A percentile compares a stretch with the other conserved stretches of the same genome.
These are phyloP conservation scores for Trapa incisa DNA, from an alignment of 345 rosid genomes.

Conservation along the genomic window DNA sequence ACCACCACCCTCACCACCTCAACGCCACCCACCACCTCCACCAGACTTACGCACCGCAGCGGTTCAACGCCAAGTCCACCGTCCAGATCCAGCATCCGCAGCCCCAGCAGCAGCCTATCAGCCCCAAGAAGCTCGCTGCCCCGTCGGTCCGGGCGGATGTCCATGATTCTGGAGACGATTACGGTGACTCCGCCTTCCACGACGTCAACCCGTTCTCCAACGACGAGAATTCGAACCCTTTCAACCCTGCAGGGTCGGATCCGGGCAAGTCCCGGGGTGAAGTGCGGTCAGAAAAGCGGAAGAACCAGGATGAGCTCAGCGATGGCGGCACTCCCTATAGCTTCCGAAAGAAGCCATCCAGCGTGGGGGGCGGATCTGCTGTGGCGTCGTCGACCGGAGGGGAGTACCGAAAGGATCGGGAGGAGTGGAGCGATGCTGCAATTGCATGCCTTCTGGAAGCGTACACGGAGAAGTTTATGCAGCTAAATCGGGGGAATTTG, in stretches of 20 bases:
- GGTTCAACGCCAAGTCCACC: slow-evolving; percentile 23
- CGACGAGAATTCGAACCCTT: slow-evolving; percentile 25
- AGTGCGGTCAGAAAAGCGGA: slow-evolving; percentile 43
- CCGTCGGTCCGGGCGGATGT: slow-evolving; percentile 20
- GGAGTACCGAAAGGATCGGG: slow-evolving; percentile 75
- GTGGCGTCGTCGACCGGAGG: slow-evolving; percentile 12
- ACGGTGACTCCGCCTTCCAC: slow-evolving; percentile 41
- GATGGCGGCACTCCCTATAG: slow-evolving; percentile 45
- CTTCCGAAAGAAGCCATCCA: slow-evolving; percentile 33
- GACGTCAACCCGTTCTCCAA: slow-evolving; percentile 32
- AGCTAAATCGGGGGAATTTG: slow-evolving; percentile 72
- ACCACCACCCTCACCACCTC: slow-evolving; percentile 20
- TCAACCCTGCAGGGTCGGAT: slow-evolving; percentile 17
- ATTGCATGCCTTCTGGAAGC: slow-evolving; percentile 69
- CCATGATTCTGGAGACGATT: slow-evolving; percentile 30
- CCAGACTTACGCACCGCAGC: slow-evolving; percentile 32
- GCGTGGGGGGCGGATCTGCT: slow-evolving; percentile 17
- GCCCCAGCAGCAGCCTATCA: slow-evolving; percentile 17
- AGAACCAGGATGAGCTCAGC: slow-evolving; percentile 38
- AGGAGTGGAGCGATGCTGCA: slow-evolving; percentile 91
- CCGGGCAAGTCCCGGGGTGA: slow-evolving; percentile 16
- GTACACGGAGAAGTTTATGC: slow-evolving; percentile 63
- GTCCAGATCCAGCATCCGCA: slow-evolving; percentile 29
- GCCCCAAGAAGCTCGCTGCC: slow-evolving; percentile 13
- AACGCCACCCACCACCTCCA: slow-evolving; percentile 16